Evolutionary conservation across 2,329 filamentous ascomycete species (phyloP), one percentile per base, ranked within the genome.

Genomic region (Neospermospora avenae): DNA sequence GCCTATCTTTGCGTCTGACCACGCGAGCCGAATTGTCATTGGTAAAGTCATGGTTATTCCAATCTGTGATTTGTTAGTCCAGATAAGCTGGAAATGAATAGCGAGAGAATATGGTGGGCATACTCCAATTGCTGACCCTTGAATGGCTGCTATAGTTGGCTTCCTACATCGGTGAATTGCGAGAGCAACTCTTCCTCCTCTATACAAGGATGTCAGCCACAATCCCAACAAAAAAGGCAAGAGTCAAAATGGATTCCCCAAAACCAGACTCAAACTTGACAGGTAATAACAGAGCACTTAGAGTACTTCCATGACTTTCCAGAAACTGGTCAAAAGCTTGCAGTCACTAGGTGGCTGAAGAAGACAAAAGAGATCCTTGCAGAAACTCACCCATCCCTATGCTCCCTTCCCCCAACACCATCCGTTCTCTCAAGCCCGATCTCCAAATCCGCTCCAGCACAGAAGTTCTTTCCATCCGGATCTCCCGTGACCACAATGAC

Each of bases 1-100:
- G 59, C 87, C 88, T 63, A 90, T 81, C 69, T 87, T 88, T 4
- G 86, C 84, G 11, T 76, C 73, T 44, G 74, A 71, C 65, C 81
- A 53, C 3, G 28, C 28, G 1, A 31, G 28, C 5, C 1, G 28
- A 10, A 31, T 31, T 10, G 77, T 77, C 54, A 79, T 80, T 3
- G 83, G 77, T 2, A 85, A 76, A 31, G 81, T 82, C 80, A 84
- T 82, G 46, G 83, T 85, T 66, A 85, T 81, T 42, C 83, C 57
- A 8, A 55, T 48, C 56, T 53, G 11, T 45, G 18, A n/a, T 34
- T 51, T 51, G 16, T 20, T 16, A 10, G 34, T 34, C 4, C 14
- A n/a, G 28, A 31, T 31, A 10, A 31, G 5, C 28, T 16, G 34
- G n/a, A 25, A 25, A 8, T 31, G 25, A n/a, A 57, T 11, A n/a